Base-by-base conservation (phyloP, 306 rosid genomes). In the Quercus bicolor region DNA sequence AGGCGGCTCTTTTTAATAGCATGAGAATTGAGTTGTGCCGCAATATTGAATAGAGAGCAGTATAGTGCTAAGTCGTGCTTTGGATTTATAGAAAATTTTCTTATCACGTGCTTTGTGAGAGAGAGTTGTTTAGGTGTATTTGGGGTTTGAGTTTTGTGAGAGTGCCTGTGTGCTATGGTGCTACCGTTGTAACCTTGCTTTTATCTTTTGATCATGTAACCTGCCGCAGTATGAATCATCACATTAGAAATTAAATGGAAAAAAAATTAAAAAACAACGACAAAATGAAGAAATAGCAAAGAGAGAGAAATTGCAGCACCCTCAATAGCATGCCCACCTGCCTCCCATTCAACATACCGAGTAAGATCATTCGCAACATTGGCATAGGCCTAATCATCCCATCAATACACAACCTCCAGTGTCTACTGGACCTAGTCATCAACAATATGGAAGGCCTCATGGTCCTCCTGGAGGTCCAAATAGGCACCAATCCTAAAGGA, bases 191-290 rank as follows among this genome's bases (percentile, higher is more conserved):
- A 37, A 37, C 10, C 45, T 0, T 37, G 45, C 45, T 37, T 59
- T 65, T 24, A 31, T 72, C 69, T 77, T 2, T 84, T 15, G 34
- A 55, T 79, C 55, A 29, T 55, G 72, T 66, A 90, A 90, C 78
- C 85, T 90, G 54, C 92, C 92, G 56, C 86, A 85, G 80, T 90
- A 88, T 68, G 94, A 88, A 82, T 88, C 92, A 31, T 90, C 94
- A 1, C 91, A 90, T 2, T 89, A 90, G 84, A 80, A 90, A 88
- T 37, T 37, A 37, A 7, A 7, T 2, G 45, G 45, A 88, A 88
- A 86, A 80, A 90, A 86, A 80, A 84, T 83, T 48, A 91, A 88
- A 85, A 89, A 86, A 76, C 95, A 85, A 75, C 86, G 90, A 56
- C 90, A 87, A 84, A 73, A 84, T 33, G 95, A 88, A 85, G 92